Conservation (phyloP, 2,329 filamentous ascomycete genomes). For the Trichoderma sp. region DNA sequence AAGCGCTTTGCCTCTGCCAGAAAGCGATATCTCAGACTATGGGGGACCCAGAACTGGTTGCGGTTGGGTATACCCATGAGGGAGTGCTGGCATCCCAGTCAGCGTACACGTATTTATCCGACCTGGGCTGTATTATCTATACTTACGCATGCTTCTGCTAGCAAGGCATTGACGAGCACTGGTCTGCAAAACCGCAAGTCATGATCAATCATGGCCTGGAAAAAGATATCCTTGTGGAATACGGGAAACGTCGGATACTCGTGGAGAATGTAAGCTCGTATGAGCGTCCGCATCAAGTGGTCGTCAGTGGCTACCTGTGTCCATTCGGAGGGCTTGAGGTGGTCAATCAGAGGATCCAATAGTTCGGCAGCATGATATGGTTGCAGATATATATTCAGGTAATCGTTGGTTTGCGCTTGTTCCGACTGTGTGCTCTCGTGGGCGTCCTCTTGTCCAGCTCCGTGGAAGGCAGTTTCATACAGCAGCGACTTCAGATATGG, state of each 20-base stretch:
- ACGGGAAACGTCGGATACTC: constrained; percentile 36
- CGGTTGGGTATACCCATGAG: constrained; percentile 2
- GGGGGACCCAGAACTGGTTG: constrained; percentile 38
- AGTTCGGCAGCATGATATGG: constrained; percentile 37
- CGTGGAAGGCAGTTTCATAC: constrained; percentile 24
- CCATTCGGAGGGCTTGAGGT: constrained; percentile 36
- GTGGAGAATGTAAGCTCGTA: constrained; percentile 31
- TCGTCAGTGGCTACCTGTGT: constrained; percentile 37
- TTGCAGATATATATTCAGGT: constrained; percentile 29
- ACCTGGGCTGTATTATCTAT: neutral
- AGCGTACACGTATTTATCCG: neutral
- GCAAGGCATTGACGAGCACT: constrained; percentile 39
- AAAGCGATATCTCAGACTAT: constrained; percentile 38
- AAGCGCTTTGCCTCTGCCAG: constrained; percentile 39
- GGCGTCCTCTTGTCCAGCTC: neutral
- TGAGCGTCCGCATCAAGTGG: constrained; percentile 32
- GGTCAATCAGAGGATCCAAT: constrained; percentile 33
- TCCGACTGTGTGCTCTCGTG: neutral
- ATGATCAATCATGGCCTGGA: constrained; percentile 37
- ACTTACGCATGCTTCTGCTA: constrained; percentile 38
- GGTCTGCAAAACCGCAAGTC: constrained; percentile 36
- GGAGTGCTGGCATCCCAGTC: neutral
- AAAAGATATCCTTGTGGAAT: constrained; percentile 40
- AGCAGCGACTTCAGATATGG: constrained; percentile 29
- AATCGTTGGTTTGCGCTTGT: neutral